Evolutionary conservation across 2,329 filamentous ascomycete genomes (phyloP), one percentile per base, ranked within the genome.

Genomic region (Monosporascus sp.): DNA sequence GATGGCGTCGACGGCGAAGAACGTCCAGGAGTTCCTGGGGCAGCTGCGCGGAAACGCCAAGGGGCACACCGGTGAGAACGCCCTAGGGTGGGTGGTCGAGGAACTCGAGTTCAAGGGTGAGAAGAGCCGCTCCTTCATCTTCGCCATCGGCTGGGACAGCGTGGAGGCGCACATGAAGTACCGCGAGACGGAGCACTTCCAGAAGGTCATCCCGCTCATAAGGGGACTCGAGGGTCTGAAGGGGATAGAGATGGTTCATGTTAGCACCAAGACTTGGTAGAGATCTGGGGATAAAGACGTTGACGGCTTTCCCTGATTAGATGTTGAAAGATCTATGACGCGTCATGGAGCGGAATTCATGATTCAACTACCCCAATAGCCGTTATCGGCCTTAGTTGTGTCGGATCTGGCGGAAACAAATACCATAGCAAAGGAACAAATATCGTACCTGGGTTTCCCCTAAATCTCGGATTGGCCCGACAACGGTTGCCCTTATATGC

Each of bases 31-130:
- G 9, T 62, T 62, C 43, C 5, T 57, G 2, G 40, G 17, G 1
- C 35, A 38, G 37, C 3, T 58, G 24, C 17, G 8, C 43, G 17
- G 2, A 5, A 20, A 37, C 17, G 26, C 48, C 4, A 48, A 24
- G 20, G 62, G 60, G 6, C 4, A 37, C 22, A 55, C 53, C 22
- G 57, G 61, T 2, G 54, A 58, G 53, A 43, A 35, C 28, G 58
- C 61, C 4, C 17, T 41, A 22, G 64, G 62, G 1, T 66, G 64
- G 58, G 52, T 56, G 1, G 35, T 62, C 1, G 60, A 64, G 58
- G 51, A 51, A 20, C 11, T 54, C 18, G 55, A 57, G 11, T 44
- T 63, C 6, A 51, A 59, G 17, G 64, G 53, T 7, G 56, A 55
- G 48, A 54, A 24, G 40, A 49, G 51, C 41, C 55, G 61, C 4